These are phyloP conservation scores for Pleurotus djamor DNA, from an alignment of 768 basidiomycete genomes.

Conservation along the genomic window DNA sequence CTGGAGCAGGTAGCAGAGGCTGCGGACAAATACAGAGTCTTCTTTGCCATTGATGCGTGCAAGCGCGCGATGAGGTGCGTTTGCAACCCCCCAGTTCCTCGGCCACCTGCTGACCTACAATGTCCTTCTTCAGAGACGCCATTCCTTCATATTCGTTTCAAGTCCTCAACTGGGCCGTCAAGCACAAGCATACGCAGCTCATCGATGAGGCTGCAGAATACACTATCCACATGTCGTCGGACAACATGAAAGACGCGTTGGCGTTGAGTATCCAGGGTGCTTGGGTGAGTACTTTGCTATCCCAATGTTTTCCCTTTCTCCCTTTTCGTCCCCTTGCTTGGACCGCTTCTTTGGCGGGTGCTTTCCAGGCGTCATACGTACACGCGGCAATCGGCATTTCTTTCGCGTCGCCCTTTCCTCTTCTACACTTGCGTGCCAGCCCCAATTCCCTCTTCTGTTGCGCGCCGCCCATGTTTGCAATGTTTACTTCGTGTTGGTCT, in stretches of 20 bases:
- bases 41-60: slow-evolving; percentile 15
- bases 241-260: not conserved
- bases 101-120: not conserved
- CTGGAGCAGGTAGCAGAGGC: slow-evolving; percentile 16
- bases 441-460: not conserved
- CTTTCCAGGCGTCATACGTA: no score
- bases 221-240: not conserved
- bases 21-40: slow-evolving; percentile 20
- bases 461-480: not conserved
- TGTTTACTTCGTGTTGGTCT: no score
- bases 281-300: not conserved
- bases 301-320: not conserved
- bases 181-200: slow-evolving; percentile 8
- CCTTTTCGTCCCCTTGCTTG: no score
- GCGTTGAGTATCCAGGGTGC: not conserved
- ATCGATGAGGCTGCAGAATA: slow-evolving; percentile 7
- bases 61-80: slow-evolving; percentile 16
- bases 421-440: no score
- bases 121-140: not conserved
- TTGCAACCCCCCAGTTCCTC: not conserved
- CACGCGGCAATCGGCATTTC: no score
- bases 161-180: slow-evolving; percentile 11
- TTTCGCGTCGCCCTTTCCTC: no score
- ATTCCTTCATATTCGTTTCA: slow-evolving; percentile 5
- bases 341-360: no score